These are phyloP conservation scores for Candolleomyces aberdarensis DNA, from an alignment of 768 basidiomycete species.

Conservation along the genomic window DNA sequence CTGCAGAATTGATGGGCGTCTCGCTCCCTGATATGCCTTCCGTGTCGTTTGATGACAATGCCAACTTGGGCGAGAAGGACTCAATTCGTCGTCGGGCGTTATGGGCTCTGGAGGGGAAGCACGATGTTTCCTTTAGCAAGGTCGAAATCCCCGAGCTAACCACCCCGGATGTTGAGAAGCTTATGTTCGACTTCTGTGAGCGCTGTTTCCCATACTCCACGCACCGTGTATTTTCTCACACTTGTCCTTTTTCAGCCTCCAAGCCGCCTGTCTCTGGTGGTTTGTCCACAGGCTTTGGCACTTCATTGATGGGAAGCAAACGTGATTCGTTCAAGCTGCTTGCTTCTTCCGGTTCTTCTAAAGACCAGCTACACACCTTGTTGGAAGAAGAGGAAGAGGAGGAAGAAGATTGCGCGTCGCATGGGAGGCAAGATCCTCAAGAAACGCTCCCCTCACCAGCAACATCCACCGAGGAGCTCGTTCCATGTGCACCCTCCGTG, in stretches of 20 bases:
- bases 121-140: slow-evolving; percentile 63
- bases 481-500: slow-evolving; percentile 29
- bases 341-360: slow-evolving; percentile 55
- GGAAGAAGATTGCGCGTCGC: slow-evolving; percentile 51
- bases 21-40: slow-evolving; percentile 63
- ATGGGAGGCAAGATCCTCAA: slow-evolving; percentile 13
- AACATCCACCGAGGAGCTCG: slow-evolving; percentile 20
- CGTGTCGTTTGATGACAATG: slow-evolving; percentile 60
- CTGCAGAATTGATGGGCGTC: slow-evolving; percentile 88
- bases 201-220: slow-evolving; percentile 17
- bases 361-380: slow-evolving; percentile 76
- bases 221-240: slow-evolving; percentile 7
- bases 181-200: slow-evolving; percentile 67
- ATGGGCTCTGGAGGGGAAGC: slow-evolving; percentile 84
- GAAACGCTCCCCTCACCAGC: slow-evolving; percentile 21
- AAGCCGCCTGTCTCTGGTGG: slow-evolving; percentile 59
- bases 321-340: slow-evolving; percentile 82
- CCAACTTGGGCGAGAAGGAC: slow-evolving; percentile 69
- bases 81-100: slow-evolving; percentile 81
- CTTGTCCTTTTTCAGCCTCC: slow-evolving; percentile 38
- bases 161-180: slow-evolving; percentile 52
- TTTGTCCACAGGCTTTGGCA: slow-evolving; percentile 40
- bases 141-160: slow-evolving; percentile 83
- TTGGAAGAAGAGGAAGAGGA: slow-evolving; percentile 89
- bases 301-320: slow-evolving; percentile 50